These are phyloP conservation scores for Tolypocladium endophyticum DNA, from an alignment of 2,329 filamentous ascomycete genomes.

Conservation along the genomic window DNA sequence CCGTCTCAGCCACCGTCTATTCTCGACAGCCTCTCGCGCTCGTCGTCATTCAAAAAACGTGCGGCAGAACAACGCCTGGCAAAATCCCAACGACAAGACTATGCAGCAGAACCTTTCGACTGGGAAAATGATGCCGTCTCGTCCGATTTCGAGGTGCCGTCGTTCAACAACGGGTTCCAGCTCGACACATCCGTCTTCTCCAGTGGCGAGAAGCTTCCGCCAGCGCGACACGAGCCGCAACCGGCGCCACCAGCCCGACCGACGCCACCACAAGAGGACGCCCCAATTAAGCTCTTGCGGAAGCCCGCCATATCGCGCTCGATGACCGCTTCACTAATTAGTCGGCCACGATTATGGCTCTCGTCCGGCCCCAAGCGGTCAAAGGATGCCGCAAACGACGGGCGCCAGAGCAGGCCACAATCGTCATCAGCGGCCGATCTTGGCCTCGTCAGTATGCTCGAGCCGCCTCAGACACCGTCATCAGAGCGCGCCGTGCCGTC, in stretches of 20 bases:
- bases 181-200: slow-evolving; percentile 36
- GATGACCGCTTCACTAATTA: slow-evolving; percentile 36
- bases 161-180: slow-evolving; percentile 39
- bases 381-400: slow-evolving; percentile 12
- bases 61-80: not conserved
- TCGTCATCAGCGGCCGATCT: slow-evolving; percentile 13
- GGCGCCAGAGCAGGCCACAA: slow-evolving; percentile 12
- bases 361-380: slow-evolving; percentile 30
- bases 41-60: not conserved
- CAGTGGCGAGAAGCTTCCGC: slow-evolving; percentile 6
- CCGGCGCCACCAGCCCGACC: slow-evolving; percentile 3
- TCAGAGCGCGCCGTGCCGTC: slow-evolving; percentile 7
- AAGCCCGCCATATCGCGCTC: slow-evolving; percentile 13
- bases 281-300: not conserved
- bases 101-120: not conserved
- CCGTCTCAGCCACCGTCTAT: slow-evolving; percentile 25
- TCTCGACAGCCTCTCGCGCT: slow-evolving; percentile 18
- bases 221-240: slow-evolving; percentile 1
- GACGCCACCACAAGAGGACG: not conserved
- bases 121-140: slow-evolving; percentile 10
- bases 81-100: not conserved
- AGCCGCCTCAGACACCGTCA: not conserved
- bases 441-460: slow-evolving; percentile 5
- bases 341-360: slow-evolving; percentile 43
- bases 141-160: slow-evolving; percentile 39